A percentile compares a stretch with the other conserved stretches of the same genome.
phyloP scores from a whole-genome alignment of 805 yeast species.

The Metschnikowia colocasiae region DNA sequence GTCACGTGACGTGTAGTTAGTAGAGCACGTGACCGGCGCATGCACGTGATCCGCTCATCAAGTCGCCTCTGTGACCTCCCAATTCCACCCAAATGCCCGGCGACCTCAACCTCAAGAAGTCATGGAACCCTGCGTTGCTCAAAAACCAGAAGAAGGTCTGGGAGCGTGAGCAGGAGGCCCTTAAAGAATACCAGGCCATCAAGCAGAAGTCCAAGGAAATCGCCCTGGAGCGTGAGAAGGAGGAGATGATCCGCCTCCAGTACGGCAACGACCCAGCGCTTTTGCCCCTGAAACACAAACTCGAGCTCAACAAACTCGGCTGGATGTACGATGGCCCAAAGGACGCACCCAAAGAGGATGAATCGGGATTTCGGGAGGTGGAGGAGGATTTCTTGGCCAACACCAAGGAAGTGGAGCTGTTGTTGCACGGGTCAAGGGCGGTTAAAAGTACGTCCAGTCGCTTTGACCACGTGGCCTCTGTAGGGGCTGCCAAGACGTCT shows the following conservation, averaged over 20 bases:
- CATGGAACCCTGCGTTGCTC: slow-evolving; percentile 91
- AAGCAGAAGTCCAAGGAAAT: slow-evolving; percentile 63
- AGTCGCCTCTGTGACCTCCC: not conserved
- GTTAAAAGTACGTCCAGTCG: slow-evolving; percentile 30
- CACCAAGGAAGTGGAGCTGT: slow-evolving; percentile 44
- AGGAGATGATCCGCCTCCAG: slow-evolving; percentile 50
- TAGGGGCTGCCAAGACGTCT: slow-evolving; percentile 21
- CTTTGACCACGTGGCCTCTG: slow-evolving; percentile 23
- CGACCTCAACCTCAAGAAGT: slow-evolving; percentile 84
- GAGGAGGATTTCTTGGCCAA: slow-evolving; percentile 28
- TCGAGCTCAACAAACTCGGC: slow-evolving; percentile 49
- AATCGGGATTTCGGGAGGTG: slow-evolving; percentile 35
- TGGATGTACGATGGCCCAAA: slow-evolving; percentile 78
- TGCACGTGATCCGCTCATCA: slow-evolving; percentile 1
- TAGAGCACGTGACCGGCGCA: slow-evolving; percentile 1
- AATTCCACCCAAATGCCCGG: slow-evolving; percentile 46
- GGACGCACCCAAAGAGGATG: slow-evolving; percentile 25
- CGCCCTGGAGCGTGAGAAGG: slow-evolving; percentile 55
- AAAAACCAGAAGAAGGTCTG: slow-evolving; percentile 84
- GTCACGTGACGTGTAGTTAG: no score
- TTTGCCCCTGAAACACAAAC: slow-evolving; percentile 31
- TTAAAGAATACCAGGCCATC: slow-evolving; percentile 64
- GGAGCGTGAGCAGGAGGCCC: slow-evolving; percentile 73
- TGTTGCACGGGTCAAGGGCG: slow-evolving; percentile 50
- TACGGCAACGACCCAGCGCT: slow-evolving; percentile 36